Evolutionary conservation across 73 alveolate species (phyloP).

Genomic region (Diophrys appendiculata): DNA sequence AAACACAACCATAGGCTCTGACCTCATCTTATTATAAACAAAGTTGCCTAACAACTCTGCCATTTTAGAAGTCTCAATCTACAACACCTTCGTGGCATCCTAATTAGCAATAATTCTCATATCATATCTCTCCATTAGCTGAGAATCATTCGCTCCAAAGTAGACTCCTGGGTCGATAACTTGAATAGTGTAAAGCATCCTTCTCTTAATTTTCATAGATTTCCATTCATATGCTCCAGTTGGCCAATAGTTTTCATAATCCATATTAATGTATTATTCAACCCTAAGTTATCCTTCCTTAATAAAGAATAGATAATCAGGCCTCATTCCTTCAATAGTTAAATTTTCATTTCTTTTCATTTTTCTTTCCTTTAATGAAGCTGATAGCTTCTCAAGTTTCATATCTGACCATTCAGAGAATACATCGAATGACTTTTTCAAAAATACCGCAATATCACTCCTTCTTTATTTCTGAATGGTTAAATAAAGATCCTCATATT

Average conservation of each 20-base stretch:
- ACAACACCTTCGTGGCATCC: constrained; percentile 19
- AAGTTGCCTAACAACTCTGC: constrained; percentile 3
- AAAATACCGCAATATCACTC: background rate
- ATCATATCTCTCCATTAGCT: constrained; percentile 5
- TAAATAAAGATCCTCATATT: background rate
- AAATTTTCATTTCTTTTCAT: constrained; percentile 2
- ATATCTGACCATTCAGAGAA: background rate
- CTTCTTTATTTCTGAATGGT: background rate
- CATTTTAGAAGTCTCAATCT: constrained; percentile 17
- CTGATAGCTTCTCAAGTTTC: background rate
- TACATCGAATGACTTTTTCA: background rate
- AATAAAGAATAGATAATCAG: background rate
- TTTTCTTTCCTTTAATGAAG: background rate
- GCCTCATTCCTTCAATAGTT: background rate
- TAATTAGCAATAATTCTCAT: constrained; percentile 31
- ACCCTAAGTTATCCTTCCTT: constrained; percentile 16
- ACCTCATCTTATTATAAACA: background rate
- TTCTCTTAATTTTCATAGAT: constrained; percentile 12
- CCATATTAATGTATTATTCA: constrained; percentile 28
- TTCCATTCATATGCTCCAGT: constrained; percentile 38
- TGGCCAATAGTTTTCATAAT: constrained; percentile 57
- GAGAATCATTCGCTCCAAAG: constrained; percentile 40
- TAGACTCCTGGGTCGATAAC: constrained; percentile 17
- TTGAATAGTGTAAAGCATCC: constrained; percentile 28
- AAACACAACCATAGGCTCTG: constrained; percentile 1